Evolutionary conservation across 345 rosid species (phyloP).

Genomic region (Raphanus sativus): DNA sequence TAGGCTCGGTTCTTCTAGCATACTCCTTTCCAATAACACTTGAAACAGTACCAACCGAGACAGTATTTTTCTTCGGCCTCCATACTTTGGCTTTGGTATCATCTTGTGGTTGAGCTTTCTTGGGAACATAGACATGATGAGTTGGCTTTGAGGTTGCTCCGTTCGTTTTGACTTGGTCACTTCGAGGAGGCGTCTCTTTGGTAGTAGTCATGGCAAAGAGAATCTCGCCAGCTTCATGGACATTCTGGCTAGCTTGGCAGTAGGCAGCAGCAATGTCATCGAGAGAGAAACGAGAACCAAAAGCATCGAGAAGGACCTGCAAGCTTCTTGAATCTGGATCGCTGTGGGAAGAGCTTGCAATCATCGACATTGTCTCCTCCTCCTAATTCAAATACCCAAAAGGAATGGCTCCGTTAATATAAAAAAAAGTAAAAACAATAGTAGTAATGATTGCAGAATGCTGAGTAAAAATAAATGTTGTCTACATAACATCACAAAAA

Average conservation of each 20-base stretch:
- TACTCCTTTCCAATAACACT: constrained; percentile 50
- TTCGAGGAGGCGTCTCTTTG: constrained; percentile 20
- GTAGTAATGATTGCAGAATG: neutral
- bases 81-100: constrained; percentile 25
- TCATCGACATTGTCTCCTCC: constrained; percentile 33
- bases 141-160: constrained; percentile 27
- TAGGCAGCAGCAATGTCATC: constrained; percentile 53
- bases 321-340: constrained; percentile 41
- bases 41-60: constrained; percentile 51
- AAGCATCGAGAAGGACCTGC: constrained; percentile 45
- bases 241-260: constrained; percentile 39
- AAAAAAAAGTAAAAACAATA: neutral
- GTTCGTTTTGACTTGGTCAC: constrained; percentile 8
- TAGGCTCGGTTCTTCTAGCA: constrained; percentile 34
- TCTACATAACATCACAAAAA: constrained; percentile 21
- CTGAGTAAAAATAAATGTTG: neutral
- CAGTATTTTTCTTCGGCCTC: constrained; percentile 38
- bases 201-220: constrained; percentile 40
- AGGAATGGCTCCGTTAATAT: constrained; percentile 1
- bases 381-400: constrained; percentile 1
- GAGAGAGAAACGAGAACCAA: constrained; percentile 49
- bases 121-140: constrained; percentile 25
- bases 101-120: constrained; percentile 15
- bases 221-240: constrained; percentile 44
- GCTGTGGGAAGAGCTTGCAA: constrained; percentile 25